A percentile compares a stretch with the other conserved stretches of the same genome.
Conservation (phyloP, 2,329 filamentous ascomycete species). For the Aspergillus brunneoviolaceus region DNA sequence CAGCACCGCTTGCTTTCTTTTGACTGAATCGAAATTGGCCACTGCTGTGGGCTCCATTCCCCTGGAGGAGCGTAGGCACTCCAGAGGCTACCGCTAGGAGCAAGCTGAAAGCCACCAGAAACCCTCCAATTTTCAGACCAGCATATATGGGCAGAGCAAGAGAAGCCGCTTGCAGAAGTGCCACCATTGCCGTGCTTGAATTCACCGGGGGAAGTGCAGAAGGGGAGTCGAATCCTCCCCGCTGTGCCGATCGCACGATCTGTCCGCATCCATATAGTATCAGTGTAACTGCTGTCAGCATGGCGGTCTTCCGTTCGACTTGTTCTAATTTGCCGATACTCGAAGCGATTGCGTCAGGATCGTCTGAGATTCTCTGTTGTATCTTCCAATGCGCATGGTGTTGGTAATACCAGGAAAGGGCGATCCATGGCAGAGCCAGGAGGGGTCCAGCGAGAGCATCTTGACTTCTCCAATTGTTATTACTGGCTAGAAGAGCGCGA, state of each 20-base stretch:
- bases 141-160: slow-evolving; percentile 58
- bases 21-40: slow-evolving; percentile 23
- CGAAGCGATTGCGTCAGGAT: slow-evolving; percentile 6
- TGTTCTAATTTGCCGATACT: slow-evolving; percentile 19
- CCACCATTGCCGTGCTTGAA: slow-evolving; percentile 16
- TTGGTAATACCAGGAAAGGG: slow-evolving; percentile 37
- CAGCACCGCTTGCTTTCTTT: slow-evolving; percentile 29
- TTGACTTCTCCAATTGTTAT: slow-evolving; percentile 29
- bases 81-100: slow-evolving; percentile 50
- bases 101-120: slow-evolving; percentile 53
- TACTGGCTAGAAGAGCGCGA: background rate
- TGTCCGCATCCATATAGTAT: slow-evolving; percentile 32
- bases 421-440: slow-evolving; percentile 37
- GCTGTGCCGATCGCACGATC: slow-evolving; percentile 19
- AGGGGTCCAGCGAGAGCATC: slow-evolving; percentile 53
- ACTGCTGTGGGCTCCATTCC: slow-evolving; percentile 11
- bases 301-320: slow-evolving; percentile 23
- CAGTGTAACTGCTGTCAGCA: slow-evolving; percentile 34
- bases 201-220: slow-evolving; percentile 22
- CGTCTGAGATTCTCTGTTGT: slow-evolving; percentile 10
- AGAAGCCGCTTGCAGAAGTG: slow-evolving; percentile 39
- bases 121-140: slow-evolving; percentile 54
- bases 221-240: slow-evolving; percentile 4
- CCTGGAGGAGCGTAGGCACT: slow-evolving; percentile 32
- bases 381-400: slow-evolving; percentile 22